Percentiles rank a stretch among this genome's conserved stretches.
phyloP scores from a whole-genome alignment of 2,329 filamentous ascomycete species.

The Claviceps humidiphila region DNA sequence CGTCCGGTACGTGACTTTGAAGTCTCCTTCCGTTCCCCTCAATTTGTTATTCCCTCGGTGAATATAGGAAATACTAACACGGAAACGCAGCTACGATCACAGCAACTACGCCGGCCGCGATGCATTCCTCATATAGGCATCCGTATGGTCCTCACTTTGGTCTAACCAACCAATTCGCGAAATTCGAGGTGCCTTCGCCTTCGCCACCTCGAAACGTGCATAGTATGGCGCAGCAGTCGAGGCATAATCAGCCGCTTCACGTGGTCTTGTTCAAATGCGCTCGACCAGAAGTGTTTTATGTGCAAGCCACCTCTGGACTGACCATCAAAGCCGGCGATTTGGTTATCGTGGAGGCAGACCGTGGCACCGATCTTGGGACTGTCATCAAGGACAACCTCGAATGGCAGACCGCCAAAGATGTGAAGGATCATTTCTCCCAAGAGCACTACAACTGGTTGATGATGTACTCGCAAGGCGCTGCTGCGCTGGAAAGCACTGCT shows the following conservation, averaged over 20 bases:
- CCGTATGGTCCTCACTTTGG: conserved; percentile 36
- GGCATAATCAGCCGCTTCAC: conserved; percentile 60
- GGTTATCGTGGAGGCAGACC: conserved; percentile 94
- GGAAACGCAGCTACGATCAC: conserved; percentile 12
- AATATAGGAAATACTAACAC: neutral
- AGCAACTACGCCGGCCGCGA: conserved; percentile 11
- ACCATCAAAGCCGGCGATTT: conserved; percentile 83
- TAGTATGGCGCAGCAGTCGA: conserved; percentile 45
- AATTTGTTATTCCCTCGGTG: neutral
- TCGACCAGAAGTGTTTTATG: conserved; percentile 90
- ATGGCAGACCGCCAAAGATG: conserved; percentile 73
- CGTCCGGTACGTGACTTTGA: conserved; percentile 22
- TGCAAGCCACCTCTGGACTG: conserved; percentile 87
- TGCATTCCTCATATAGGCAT: conserved; percentile 18
- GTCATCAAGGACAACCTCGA: conserved; percentile 81
- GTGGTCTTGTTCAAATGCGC: conserved; percentile 96
- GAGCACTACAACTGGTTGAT: conserved; percentile 98
- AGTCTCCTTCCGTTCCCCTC: neutral
- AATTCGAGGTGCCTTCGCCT: conserved; percentile 24
- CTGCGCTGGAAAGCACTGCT: conserved; percentile 45
- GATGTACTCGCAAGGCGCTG: conserved; percentile 85
- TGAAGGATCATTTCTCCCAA: conserved; percentile 83
- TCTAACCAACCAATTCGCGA: conserved; percentile 18
- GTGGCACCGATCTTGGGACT: conserved; percentile 87
- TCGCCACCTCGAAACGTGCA: conserved; percentile 52